Evolutionary conservation across 2,329 filamentous ascomycete species (phyloP).

Genomic region (Epichloe hybrida): DNA sequence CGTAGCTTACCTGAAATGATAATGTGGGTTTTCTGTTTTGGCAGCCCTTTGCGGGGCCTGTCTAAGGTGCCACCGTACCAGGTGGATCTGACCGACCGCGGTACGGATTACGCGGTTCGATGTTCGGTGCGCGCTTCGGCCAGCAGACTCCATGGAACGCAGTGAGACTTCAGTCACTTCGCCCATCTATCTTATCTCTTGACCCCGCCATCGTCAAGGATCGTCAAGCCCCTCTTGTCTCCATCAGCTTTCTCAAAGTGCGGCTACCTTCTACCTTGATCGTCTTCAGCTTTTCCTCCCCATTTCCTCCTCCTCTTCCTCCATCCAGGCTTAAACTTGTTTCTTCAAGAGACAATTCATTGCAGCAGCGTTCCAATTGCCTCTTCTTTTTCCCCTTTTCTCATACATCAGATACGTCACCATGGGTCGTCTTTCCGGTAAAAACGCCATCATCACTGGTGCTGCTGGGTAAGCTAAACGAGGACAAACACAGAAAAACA

Average conservation of each 20-base stretch:
- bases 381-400: not conserved
- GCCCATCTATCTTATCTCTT: too few species aligned
- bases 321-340: too few species aligned
- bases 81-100: too few species aligned
- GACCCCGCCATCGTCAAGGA: not conserved
- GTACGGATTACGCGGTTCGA: too few species aligned
- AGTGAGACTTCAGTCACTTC: too few species aligned
- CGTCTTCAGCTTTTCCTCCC: not conserved
- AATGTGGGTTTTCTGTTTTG: too few species aligned
- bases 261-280: not conserved
- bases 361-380: not conserved
- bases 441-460: constrained; percentile 64
- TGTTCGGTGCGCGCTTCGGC: too few species aligned
- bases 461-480: constrained; percentile 54
- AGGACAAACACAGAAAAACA: not conserved
- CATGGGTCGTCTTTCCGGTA: constrained; percentile 42
- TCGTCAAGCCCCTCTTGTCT: not conserved
- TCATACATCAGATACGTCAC: not conserved
- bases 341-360: too few species aligned
- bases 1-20: too few species aligned
- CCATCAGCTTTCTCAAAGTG: not conserved
- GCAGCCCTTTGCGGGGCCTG: too few species aligned
- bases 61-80: too few species aligned
- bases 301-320: not conserved
- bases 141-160: too few species aligned